phyloP scores from a whole-genome alignment of 1,139 yeast genomes.

The Geotrichum australiense region DNA sequence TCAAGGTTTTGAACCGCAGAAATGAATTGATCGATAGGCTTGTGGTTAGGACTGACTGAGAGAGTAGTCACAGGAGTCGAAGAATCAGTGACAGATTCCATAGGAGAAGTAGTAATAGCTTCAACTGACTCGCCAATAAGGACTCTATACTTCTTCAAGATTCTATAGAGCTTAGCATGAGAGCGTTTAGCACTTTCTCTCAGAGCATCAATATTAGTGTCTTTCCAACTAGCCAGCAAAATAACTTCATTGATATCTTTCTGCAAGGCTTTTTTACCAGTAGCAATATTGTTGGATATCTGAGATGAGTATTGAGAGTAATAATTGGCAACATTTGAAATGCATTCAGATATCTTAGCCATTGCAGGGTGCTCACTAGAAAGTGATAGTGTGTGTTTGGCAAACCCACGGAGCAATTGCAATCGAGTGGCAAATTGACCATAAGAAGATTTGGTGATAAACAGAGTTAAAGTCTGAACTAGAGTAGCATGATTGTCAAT shows the following conservation, averaged over 20 bases:
- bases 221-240: constrained; percentile 92
- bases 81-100: constrained; percentile 15
- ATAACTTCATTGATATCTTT: constrained; percentile 82
- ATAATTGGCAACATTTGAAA: constrained; percentile 56
- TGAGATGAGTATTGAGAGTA: constrained; percentile 56
- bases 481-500: constrained; percentile 39
- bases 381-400: constrained; percentile 38
- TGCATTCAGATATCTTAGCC: constrained; percentile 37
- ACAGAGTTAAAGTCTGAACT: constrained; percentile 66
- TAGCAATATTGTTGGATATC: constrained; percentile 42
- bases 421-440: constrained; percentile 68
- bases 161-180: constrained; percentile 74
- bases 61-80: constrained; percentile 19
- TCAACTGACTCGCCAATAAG: constrained; percentile 50
- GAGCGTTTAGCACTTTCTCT: constrained; percentile 90
- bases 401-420: constrained; percentile 54
- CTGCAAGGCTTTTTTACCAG: constrained; percentile 50
- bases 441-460: constrained; percentile 63
- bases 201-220: constrained; percentile 86
- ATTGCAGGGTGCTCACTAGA: constrained; percentile 16
- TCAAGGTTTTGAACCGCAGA: constrained; percentile 30
- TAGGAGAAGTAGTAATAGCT: constrained; percentile 37
- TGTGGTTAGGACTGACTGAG: constrained; percentile 13
- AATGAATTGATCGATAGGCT: constrained; percentile 17
- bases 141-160: constrained; percentile 74